A percentile compares a stretch with the other conserved stretches of the same genome.
These are phyloP conservation scores for Spathaspora passalidarum DNA, from an alignment of 805 yeast species.

Conservation along the genomic window DNA sequence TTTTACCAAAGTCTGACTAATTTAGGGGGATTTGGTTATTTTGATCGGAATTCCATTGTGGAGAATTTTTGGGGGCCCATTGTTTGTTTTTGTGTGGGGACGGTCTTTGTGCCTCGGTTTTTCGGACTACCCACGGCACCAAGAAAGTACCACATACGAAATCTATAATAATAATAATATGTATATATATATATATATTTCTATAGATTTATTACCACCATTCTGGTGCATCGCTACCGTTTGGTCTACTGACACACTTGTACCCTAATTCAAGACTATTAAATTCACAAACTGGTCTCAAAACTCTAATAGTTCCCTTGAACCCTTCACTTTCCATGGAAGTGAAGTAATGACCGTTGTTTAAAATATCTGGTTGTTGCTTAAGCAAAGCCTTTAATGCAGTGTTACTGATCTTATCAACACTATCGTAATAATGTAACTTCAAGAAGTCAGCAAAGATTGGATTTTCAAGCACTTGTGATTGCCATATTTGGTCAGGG, in stretches of 20 bases:
- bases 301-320: constrained; percentile 10
- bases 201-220: constrained; percentile 11
- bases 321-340: constrained; percentile 11
- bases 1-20: too few species aligned
- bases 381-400: constrained; percentile 10
- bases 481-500: constrained; percentile 11
- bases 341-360: constrained; percentile 7
- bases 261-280: constrained; percentile 10
- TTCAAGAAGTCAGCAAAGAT: constrained; percentile 6
- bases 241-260: constrained; percentile 12
- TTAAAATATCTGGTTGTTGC: constrained; percentile 9
- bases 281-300: constrained; percentile 12
- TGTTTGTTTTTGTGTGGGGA: too few species aligned
- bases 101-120: too few species aligned
- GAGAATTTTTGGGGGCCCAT: too few species aligned
- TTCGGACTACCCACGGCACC: too few species aligned
- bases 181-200: background rate
- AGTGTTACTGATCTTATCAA: constrained; percentile 12
- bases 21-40: too few species aligned
- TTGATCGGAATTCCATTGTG: too few species aligned
- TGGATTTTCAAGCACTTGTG: constrained; percentile 5
- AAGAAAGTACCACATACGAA: background rate
- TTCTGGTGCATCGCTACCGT: constrained; percentile 13
- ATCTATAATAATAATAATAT: background rate
- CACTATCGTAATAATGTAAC: constrained; percentile 13